phyloP scores from a whole-genome alignment of 75 land plant species.

The Chamaecyparis obtusa region DNA sequence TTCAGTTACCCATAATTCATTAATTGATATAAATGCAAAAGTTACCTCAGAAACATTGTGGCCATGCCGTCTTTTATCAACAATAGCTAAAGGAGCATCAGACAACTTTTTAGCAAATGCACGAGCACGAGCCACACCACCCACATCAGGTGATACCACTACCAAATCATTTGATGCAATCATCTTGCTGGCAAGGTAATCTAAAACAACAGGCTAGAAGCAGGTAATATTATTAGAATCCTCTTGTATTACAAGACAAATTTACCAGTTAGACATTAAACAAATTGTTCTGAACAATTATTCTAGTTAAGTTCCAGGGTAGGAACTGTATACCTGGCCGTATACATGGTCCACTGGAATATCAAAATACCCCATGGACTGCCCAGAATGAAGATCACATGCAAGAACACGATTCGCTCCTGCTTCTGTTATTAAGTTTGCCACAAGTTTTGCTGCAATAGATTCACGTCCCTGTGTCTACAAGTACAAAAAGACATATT shows the following conservation, averaged over 20 bases:
- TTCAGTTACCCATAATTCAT: background rate
- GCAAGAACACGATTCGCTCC: slow-evolving; percentile 94
- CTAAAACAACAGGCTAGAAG: slow-evolving; percentile 85
- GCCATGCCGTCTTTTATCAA: slow-evolving; percentile 89
- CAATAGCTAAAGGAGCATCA: slow-evolving; percentile 97
- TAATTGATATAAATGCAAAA: background rate
- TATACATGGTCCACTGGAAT: slow-evolving; percentile 96
- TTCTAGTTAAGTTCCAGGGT: background rate
- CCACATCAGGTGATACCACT: slow-evolving; percentile 97
- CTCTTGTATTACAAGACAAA: background rate
- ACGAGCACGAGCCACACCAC: slow-evolving; percentile 94
- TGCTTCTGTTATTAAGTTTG: slow-evolving; percentile 92
- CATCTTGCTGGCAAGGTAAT: slow-evolving; percentile 94
- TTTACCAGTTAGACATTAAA: background rate
- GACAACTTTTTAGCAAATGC: slow-evolving; percentile 96
- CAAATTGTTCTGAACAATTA: background rate
- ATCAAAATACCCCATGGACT: slow-evolving; percentile 97
- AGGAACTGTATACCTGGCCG: slow-evolving; percentile 58
- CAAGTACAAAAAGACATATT: background rate
- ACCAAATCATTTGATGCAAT: slow-evolving; percentile 79
- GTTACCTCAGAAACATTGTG: slow-evolving; percentile 91
- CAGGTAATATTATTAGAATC: background rate
- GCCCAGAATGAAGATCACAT: slow-evolving; percentile 96
- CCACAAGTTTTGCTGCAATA: slow-evolving; percentile 95
- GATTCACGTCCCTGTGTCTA: slow-evolving; percentile 96